Evolutionary conservation across 2,329 filamentous ascomycete species (phyloP), one percentile per base, ranked within the genome.

Genomic region (Epichloe baconii): DNA sequence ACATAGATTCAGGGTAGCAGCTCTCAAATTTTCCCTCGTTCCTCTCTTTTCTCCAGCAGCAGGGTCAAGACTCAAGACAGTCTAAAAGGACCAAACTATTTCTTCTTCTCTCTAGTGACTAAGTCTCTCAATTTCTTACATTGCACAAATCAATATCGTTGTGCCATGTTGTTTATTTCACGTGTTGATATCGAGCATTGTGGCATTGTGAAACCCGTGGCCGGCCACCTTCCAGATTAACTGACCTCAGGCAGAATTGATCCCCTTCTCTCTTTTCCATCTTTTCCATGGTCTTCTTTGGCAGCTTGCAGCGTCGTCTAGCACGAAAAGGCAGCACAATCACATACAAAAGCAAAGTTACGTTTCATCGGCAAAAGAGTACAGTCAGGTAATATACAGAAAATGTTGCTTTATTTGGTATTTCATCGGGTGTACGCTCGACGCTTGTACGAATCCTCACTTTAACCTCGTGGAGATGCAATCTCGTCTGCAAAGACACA

Each of bases 401-500:
- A 19, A 34, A 43, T 26, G 17, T 47, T 46, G 36, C 36, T 51
- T 65, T 59, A 61, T 63, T 65, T 64, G 61, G 59, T 64, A 67
- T 67, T 65, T 66, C 62, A 67, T 66, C 57, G 64, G 68, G 70
- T 66, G 71, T 74, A 72, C 72, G 73, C 80, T 84, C 80, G 73
- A 83, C 80, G 78, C 78, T 69, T 70, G 68, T 70, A 73, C 73
- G 65, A 59, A 76, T 71, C 73, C 74, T 80, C 73, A 80, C 80
- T 84, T 84, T 82, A 84, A 84, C 80, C 80, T 83, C 79, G 74
- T 82, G 77, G 76, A 69, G 68, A 69, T 68, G 67, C 68, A 66
- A 64, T 70, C 68, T 65, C 67, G 63, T 61, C 63, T 57, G 54
- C 53, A 45, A 51, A 55, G 15, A 41, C 14, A 46, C 51, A 45